Base-by-base conservation (phyloP, 1,284 basidiomycete species). In the Ustilago nuda region DNA sequence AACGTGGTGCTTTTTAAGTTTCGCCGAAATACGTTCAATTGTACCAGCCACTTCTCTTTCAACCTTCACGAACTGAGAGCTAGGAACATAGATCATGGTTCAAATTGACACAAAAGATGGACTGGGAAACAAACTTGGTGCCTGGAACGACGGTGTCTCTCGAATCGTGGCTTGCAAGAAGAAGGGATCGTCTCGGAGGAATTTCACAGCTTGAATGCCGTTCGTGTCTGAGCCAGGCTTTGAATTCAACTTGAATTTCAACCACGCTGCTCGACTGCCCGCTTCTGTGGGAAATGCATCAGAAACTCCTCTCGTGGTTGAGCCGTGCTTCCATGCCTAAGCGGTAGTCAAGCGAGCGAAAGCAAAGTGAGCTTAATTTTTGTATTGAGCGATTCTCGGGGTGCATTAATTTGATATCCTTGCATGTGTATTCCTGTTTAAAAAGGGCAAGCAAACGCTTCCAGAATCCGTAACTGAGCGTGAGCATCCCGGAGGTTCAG, bases 381-480 rank as follows among this genome's bases (percentile, higher is more conserved):
- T 64, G 56, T 57, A 61, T 58, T 56, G 45, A 13, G 56, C 27
- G 60, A 61, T 65, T 70, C 65, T 65, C 58, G 50, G 67, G 67
- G 61, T 45, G 43, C 61, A 33, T 46, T 41, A 27, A 23, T 37
- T 70, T 54, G 17, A 53, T 56, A 2, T 37, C 15, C 7, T 53
- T 53, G 67, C 67, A 70, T 37, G 6, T 23, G 32, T 8, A 54
- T 45, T 46, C 30, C n/a, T 27, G n/a, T 33, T 37, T 54, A 8
- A 48, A 48, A 23, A 9, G 46, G 46, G 27, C 23, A 13, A 50
- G 30, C 4, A 48, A 23, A 23, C 8, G 35, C 35, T 36, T 39
- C 53, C 53, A 36, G 36, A 55, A 37, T 55, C 36, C 53, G 53
- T 39, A 6, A 6, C 35, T 39, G 46, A 17, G 37, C 37, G 37